Base-by-base conservation (phyloP, 2,329 filamentous ascomycete genomes). In the Myotisia sp. region DNA sequence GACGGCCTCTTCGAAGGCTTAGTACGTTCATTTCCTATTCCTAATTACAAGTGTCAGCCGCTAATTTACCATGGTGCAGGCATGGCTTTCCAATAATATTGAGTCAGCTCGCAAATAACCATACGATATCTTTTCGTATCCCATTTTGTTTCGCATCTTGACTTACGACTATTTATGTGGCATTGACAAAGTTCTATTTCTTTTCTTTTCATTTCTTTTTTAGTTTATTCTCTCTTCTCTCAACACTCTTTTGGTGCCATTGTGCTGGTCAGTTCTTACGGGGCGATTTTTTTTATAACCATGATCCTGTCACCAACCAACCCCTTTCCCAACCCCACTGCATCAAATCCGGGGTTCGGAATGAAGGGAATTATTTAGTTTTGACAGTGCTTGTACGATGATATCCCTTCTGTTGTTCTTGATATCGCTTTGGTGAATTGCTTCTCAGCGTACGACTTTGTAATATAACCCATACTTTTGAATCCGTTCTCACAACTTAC, bases 1-100 rank as follows among this genome's bases (percentile, higher is more conserved):
- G 81, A 85, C 53, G 81, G 82, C 49, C 68, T 90, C 39, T 70
- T 84, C 46, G 81, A 87, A 60, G 82, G 82, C 46, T 63, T 90
- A 54, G 78, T 71, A 61, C 56, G 64, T 27, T 43, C n/a, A n/a
- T n/a, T n/a, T n/a, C n/a, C n/a, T n/a, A n/a, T n/a, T n/a, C n/a
- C n/a, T n/a, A n/a, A n/a, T n/a, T n/a, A n/a, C n/a, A n/a, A n/a
- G n/a, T n/a, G n/a, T n/a, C n/a, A n/a, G n/a, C n/a, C n/a, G n/a
- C n/a, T n/a, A n/a, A n/a, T n/a, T n/a, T n/a, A n/a, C n/a, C n/a
- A n/a, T n/a, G n/a, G n/a, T n/a, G n/a, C n/a, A n/a, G n/a, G n/a
- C n/a, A n/a, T n/a, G n/a, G n/a, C n/a, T n/a, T n/a, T n/a, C n/a
- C n/a, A n/a, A n/a, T n/a, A n/a, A n/a, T n/a, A n/a, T n/a, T n/a